Evolutionary conservation across 768 basidiomycete genomes (phyloP).

Genomic region (Kwoniella dejecticola): DNA sequence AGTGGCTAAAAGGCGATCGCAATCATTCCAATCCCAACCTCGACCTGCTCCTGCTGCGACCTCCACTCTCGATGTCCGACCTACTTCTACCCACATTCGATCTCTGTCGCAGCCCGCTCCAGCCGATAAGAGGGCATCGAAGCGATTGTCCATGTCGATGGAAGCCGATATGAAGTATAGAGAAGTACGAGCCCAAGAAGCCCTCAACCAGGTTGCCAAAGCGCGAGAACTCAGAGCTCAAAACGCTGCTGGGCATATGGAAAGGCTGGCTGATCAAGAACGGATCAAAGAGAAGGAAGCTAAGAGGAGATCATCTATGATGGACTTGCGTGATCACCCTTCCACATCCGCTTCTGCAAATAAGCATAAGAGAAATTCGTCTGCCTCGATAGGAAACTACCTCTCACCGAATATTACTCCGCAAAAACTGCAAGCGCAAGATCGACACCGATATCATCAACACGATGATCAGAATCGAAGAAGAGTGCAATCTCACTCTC

Average conservation of each 20-base stretch:
- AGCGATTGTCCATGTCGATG: slow-evolving; percentile 1
- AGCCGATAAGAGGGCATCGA: background rate
- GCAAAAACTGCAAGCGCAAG: background rate
- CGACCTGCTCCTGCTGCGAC: background rate
- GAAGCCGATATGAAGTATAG: slow-evolving; percentile 13
- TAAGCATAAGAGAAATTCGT: slow-evolving; percentile 12
- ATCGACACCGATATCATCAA: background rate
- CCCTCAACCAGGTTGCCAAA: slow-evolving; percentile 30
- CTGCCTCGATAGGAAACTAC: slow-evolving; percentile 6
- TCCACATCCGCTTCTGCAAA: background rate
- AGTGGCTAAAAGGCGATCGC: slow-evolving; percentile 13
- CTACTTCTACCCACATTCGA: background rate
- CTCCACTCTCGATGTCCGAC: background rate
- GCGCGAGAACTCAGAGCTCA: slow-evolving; percentile 33
- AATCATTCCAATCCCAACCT: slow-evolving; percentile 14
- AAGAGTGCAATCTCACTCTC: background rate
- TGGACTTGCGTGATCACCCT: slow-evolving; percentile 6
- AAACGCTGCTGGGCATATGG: slow-evolving; percentile 26
- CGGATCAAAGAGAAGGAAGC: slow-evolving; percentile 13
- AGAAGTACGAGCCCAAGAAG: slow-evolving; percentile 10
- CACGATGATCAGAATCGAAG: background rate
- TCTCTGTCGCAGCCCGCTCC: slow-evolving; percentile 10
- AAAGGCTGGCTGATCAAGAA: slow-evolving; percentile 31
- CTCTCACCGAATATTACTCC: background rate
- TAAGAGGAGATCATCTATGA: slow-evolving; percentile 10